Evolutionary conservation across 2,329 filamentous ascomycete species (phyloP), one percentile per base, ranked within the genome.

Genomic region (Coleophoma cylindrospora): DNA sequence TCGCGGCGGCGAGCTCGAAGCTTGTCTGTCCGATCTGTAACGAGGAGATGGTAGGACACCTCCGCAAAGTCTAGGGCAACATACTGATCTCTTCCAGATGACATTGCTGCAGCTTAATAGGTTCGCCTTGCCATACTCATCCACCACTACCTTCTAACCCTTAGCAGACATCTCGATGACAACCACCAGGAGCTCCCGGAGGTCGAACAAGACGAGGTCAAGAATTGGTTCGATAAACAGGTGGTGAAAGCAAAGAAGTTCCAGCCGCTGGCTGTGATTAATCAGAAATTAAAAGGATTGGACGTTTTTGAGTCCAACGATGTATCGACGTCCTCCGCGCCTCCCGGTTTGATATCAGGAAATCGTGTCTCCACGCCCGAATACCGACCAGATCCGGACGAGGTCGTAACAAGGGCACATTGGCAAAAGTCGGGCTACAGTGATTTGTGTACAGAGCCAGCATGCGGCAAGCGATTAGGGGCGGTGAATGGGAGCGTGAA

Each of bases 21-120:
- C 82, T 99, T 52, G 83, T 92, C 49, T 99, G 94, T 68, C 94
- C 94, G n/a, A 99, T 99, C 65, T 99, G 94, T 70, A 91, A 85
- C 60, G 95, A 97, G 71, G 91, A 96, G 69, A 99, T 99, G 94
- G 91, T 94, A 73, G 56, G 55, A 27, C 27, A 27, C 27, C 2
- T 10, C 27, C 27, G 27, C 27, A 27, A 19, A 7, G 27, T 27
- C 4, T 27, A 27, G 27, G 27, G 9, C 9, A 10, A 27, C 27
- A 27, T 27, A 27, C 27, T 27, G 27, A 27, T 27, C 6, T 10
- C 27, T 27, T 27, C 27, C 33, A 95, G 89, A 78, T 97, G 64
- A 97, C 94, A 13, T 73, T 99, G 45, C 74, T 99, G 37, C 94
- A 99, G 71, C 74, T 99, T 38, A 97, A 99, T 66, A 83, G 36